Conservation (phyloP, 768 basidiomycete species). For the Floccularia luteovirens region DNA sequence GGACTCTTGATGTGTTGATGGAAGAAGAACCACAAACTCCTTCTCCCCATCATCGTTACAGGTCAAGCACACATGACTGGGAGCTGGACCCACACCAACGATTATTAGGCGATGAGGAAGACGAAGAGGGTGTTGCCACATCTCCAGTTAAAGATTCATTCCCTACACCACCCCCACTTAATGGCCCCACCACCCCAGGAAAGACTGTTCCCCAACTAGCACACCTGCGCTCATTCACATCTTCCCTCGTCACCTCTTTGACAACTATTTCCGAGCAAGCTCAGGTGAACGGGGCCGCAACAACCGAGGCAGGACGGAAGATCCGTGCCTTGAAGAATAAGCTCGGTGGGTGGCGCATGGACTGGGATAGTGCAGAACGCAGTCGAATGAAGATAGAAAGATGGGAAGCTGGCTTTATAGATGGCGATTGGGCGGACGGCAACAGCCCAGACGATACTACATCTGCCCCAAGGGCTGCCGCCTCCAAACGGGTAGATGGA, state of each 20-base stretch:
- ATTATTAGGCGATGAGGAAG: slow-evolving; percentile 41
- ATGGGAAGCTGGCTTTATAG: slow-evolving; percentile 66
- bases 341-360: slow-evolving; percentile 69
- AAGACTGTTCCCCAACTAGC: slow-evolving; percentile 58
- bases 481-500: slow-evolving; percentile 51
- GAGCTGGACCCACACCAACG: slow-evolving; percentile 48
- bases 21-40: slow-evolving; percentile 26
- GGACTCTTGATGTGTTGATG: slow-evolving; percentile 22
- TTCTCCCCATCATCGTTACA: slow-evolving; percentile 12
- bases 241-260: slow-evolving; percentile 68
- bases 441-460: slow-evolving; percentile 13
- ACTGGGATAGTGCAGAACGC: slow-evolving; percentile 81
- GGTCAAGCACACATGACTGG: slow-evolving; percentile 41
- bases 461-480: slow-evolving; percentile 19
- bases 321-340: slow-evolving; percentile 83
- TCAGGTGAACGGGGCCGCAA: slow-evolving; percentile 80
- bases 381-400: slow-evolving; percentile 69
- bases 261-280: slow-evolving; percentile 80
- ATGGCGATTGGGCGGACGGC: slow-evolving; percentile 24
- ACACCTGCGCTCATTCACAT: slow-evolving; percentile 65
- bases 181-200: slow-evolving; percentile 48
- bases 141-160: slow-evolving; percentile 58
- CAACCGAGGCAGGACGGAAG: slow-evolving; percentile 80
- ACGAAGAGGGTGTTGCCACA: slow-evolving; percentile 31
- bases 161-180: slow-evolving; percentile 36